These are phyloP conservation scores for Beta lomatogona DNA, from an alignment of 179 eudicot genomes.

Conservation along the genomic window DNA sequence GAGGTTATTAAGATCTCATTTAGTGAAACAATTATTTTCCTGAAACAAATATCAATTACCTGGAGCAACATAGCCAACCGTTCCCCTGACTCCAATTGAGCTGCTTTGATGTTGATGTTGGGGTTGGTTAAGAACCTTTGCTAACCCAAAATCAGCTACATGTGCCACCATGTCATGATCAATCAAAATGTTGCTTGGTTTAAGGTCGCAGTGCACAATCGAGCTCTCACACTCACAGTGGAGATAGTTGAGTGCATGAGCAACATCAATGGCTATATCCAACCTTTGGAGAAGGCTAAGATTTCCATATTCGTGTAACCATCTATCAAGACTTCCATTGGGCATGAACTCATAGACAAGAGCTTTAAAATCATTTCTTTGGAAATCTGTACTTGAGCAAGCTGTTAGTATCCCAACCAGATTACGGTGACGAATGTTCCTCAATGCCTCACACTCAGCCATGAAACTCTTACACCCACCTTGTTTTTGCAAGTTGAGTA, in stretches of 20 bases:
- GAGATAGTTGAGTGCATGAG: conserved; percentile 13
- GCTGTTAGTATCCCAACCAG: conserved; percentile 1
- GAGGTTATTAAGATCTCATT: too few species aligned
- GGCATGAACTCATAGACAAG: conserved; percentile 1
- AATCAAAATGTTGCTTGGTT: background rate
- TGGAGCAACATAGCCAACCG: conserved; percentile 5
- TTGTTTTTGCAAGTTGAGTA: background rate
- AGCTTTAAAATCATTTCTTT: conserved; percentile 17
- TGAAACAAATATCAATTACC: background rate
- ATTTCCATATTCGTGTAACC: background rate
- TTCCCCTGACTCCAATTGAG: background rate
- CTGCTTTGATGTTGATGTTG: background rate
- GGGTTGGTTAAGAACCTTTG: background rate
- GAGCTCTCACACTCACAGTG: background rate
- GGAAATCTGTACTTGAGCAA: conserved; percentile 19
- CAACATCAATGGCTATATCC: conserved; percentile 3
- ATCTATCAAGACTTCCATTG: conserved; percentile 2
- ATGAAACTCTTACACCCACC: conserved; percentile 2
- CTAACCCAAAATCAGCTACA: background rate
- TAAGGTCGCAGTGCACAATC: background rate
- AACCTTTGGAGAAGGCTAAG: conserved; percentile 6
- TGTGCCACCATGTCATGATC: background rate
- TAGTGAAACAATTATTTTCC: background rate
- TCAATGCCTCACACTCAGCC: conserved; percentile 1
- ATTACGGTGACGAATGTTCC: background rate